Evolutionary conservation across 495 filamentous ascomycete species (phyloP).

Genomic region (Podospora tetraspora): DNA sequence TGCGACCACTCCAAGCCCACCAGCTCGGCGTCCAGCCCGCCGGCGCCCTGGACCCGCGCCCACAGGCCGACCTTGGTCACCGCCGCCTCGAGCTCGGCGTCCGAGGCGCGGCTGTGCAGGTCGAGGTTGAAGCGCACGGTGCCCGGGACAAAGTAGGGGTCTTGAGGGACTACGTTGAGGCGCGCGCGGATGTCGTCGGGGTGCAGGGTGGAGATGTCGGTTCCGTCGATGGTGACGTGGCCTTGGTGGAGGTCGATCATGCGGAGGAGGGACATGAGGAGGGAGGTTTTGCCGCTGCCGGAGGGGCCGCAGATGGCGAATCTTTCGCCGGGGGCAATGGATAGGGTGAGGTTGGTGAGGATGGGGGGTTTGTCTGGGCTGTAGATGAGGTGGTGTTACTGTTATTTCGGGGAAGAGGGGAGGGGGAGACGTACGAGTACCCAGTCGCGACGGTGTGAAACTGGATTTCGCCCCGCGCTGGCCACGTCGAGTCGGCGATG

Average conservation of each 20-base stretch:
- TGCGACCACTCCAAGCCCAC: constrained; percentile 47
- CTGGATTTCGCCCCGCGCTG: neutral
- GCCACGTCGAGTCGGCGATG: neutral
- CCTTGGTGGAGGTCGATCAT: constrained; percentile 77
- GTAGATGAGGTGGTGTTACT: neutral
- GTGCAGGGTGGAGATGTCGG: neutral
- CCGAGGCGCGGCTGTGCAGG: constrained; percentile 21
- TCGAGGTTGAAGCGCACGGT: constrained; percentile 38
- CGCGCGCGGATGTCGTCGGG: constrained; percentile 2
- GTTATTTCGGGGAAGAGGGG: neutral
- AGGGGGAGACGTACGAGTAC: constrained; percentile 4
- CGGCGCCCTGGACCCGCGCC: constrained; percentile 38
- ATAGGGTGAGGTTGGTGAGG: neutral
- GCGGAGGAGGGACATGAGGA: constrained; percentile 80
- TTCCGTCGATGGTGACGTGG: constrained; percentile 6
- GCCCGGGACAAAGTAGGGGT: constrained; percentile 49
- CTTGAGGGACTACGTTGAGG: constrained; percentile 38
- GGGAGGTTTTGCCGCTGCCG: constrained; percentile 69
- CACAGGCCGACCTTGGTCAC: constrained; percentile 45
- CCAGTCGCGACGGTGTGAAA: constrained; percentile 3
- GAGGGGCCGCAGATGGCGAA: constrained; percentile 4
- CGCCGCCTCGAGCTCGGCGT: constrained; percentile 37
- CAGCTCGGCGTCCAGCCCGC: constrained; percentile 47
- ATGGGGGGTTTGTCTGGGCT: neutral
- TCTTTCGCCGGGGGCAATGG: neutral